Percentiles rank a stretch among this genome's conserved stretches.
Conservation (phyloP, 441 rosid species). For the Pelargonium cotyledonis region DNA sequence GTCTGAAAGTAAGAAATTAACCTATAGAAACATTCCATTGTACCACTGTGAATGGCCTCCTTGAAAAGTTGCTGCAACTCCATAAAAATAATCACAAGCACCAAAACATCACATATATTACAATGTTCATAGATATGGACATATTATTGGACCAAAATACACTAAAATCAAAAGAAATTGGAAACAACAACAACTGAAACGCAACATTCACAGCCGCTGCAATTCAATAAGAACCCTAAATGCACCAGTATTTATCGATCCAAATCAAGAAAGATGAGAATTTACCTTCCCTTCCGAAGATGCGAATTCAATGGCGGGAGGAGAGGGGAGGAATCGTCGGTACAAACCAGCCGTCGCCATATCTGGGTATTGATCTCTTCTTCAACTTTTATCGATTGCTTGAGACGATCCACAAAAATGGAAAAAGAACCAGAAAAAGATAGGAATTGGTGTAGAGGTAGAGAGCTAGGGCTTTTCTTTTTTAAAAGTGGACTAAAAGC, state of each 20-base stretch:
- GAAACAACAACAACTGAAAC: no score
- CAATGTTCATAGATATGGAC: neutral
- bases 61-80: slow-evolving; percentile 62
- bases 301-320: slow-evolving; percentile 82
- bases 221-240: neutral
- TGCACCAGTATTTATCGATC: neutral
- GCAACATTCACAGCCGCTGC: no score
- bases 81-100: neutral
- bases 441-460: no score
- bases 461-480: no score
- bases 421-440: no score
- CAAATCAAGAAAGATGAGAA: neutral
- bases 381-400: no score
- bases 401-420: no score
- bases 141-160: neutral
- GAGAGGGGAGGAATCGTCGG: slow-evolving; percentile 68
- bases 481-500: no score
- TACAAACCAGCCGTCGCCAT: slow-evolving; percentile 84
- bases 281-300: slow-evolving; percentile 81
- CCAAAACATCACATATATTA: neutral
- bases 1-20: slow-evolving; percentile 60
- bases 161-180: neutral
- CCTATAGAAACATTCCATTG: slow-evolving; percentile 67
- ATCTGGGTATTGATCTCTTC: no score
- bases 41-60: slow-evolving; percentile 63